Evolutionary conservation across 768 basidiomycete genomes (phyloP).

Genomic region (Megacollybia marginata): DNA sequence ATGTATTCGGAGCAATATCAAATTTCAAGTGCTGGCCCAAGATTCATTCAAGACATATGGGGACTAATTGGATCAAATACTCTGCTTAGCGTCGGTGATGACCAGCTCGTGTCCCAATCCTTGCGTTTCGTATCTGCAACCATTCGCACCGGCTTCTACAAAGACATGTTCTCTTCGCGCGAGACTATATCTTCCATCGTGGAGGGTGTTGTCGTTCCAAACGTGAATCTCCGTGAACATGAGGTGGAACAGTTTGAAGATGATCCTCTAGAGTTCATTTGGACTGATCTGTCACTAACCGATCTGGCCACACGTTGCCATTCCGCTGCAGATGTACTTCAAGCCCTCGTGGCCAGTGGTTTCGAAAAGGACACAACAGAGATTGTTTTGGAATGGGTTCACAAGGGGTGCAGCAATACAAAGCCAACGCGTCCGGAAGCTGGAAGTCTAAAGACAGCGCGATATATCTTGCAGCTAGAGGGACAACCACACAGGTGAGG

Average conservation of each 20-base stretch:
- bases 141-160: constrained; percentile 83
- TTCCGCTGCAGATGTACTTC: constrained; percentile 92
- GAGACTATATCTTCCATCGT: constrained; percentile 79
- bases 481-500: constrained; percentile 75
- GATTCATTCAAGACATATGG: constrained; percentile 90
- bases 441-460: constrained; percentile 96
- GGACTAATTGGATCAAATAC: constrained; percentile 67
- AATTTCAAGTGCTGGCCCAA: constrained; percentile 53
- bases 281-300: constrained; percentile 73
- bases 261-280: constrained; percentile 91
- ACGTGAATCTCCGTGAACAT: constrained; percentile 79
- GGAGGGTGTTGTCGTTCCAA: constrained; percentile 90
- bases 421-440: constrained; percentile 42
- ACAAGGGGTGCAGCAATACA: constrained; percentile 64
- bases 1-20: constrained; percentile 74
- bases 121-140: constrained; percentile 88
- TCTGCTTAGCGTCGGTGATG: constrained; percentile 64
- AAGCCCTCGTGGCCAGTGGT: constrained; percentile 76
- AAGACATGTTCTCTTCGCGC: constrained; percentile 69
- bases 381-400: constrained; percentile 82
- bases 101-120: constrained; percentile 88
- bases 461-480: constrained; percentile 85
- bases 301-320: constrained; percentile 85
- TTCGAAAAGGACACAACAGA: constrained; percentile 80
- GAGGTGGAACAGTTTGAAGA: constrained; percentile 97